Percentiles rank a stretch among this genome's conserved stretches.
These are phyloP conservation scores for Paraglomus occultum DNA, from an alignment of 192 early-diverging fungal species.

Conservation along the genomic window DNA sequence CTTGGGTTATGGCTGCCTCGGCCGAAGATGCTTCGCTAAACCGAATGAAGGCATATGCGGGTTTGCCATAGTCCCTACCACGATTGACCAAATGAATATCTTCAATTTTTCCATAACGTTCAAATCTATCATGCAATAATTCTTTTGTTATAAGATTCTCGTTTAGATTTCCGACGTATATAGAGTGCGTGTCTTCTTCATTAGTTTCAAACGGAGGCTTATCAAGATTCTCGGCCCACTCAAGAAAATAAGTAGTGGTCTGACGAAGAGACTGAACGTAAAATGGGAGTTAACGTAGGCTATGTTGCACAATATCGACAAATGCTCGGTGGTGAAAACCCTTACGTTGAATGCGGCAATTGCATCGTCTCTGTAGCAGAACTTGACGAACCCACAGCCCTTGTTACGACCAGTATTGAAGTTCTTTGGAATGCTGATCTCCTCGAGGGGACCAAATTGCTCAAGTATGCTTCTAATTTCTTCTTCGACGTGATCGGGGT, in stretches of 20 bases:
- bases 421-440: conserved; percentile 54
- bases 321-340: conserved; percentile 29
- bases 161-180: conserved; percentile 70
- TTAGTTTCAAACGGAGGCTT: conserved; percentile 41
- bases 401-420: conserved; percentile 39
- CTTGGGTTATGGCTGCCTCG: conserved; percentile 48
- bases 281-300: not conserved
- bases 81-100: conserved; percentile 52
- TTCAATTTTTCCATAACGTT: conserved; percentile 53
- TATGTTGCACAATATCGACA: not conserved
- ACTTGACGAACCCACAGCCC: conserved; percentile 70
- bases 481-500: conserved; percentile 39
- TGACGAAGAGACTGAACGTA: conserved; percentile 44
- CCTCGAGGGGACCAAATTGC: conserved; percentile 62
- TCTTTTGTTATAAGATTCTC: conserved; percentile 43
- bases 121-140: conserved; percentile 50
- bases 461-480: conserved; percentile 44
- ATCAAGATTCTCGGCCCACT: conserved; percentile 60
- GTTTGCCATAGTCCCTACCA: conserved; percentile 27
- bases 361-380: conserved; percentile 67
- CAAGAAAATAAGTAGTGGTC: conserved; percentile 47
- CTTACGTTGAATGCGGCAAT: conserved; percentile 54
- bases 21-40: conserved; percentile 50
- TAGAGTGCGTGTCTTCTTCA: conserved; percentile 52
- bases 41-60: conserved; percentile 66